Evolutionary conservation across 306 rosid species (phyloP).

Genomic region (Cucumis hystrix): DNA sequence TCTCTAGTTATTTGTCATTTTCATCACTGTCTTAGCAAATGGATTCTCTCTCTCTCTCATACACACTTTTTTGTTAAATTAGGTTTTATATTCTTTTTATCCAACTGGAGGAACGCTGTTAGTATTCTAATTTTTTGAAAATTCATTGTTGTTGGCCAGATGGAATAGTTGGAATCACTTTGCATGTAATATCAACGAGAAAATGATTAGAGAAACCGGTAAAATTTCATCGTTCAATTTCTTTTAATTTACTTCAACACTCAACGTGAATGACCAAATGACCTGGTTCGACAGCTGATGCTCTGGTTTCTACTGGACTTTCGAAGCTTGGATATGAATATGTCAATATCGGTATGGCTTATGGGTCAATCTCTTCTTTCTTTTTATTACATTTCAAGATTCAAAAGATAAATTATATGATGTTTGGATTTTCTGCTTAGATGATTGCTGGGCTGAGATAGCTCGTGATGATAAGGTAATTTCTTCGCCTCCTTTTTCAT

Average conservation of each 20-base stretch:
- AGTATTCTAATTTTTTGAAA: not conserved
- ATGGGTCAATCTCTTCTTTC: not conserved
- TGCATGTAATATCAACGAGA: slow-evolving; percentile 52
- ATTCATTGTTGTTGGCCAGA: slow-evolving; percentile 21
- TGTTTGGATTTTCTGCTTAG: slow-evolving; percentile 19
- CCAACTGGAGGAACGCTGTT: not conserved
- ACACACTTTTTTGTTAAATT: not conserved
- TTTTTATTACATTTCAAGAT: not conserved
- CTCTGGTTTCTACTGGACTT: slow-evolving; percentile 74
- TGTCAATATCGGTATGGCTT: slow-evolving; percentile 69
- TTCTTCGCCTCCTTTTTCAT: not conserved
- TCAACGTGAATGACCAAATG: not conserved
- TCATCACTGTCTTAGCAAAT: not conserved
- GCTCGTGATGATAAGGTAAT: slow-evolving; percentile 51
- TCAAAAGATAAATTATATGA: not conserved
- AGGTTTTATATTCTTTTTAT: not conserved
- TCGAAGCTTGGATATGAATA: slow-evolving; percentile 78
- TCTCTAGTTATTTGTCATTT: not conserved
- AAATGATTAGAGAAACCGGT: slow-evolving; percentile 67
- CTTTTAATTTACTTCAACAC: not conserved
- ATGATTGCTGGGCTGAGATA: slow-evolving; percentile 98
- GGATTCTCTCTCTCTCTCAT: not conserved
- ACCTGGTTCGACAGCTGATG: slow-evolving; percentile 58
- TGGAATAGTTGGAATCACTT: slow-evolving; percentile 99
- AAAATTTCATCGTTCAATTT: not conserved